These are phyloP conservation scores for Alternaria infectoria DNA, from an alignment of 2,329 filamentous ascomycete genomes.

Conservation along the genomic window DNA sequence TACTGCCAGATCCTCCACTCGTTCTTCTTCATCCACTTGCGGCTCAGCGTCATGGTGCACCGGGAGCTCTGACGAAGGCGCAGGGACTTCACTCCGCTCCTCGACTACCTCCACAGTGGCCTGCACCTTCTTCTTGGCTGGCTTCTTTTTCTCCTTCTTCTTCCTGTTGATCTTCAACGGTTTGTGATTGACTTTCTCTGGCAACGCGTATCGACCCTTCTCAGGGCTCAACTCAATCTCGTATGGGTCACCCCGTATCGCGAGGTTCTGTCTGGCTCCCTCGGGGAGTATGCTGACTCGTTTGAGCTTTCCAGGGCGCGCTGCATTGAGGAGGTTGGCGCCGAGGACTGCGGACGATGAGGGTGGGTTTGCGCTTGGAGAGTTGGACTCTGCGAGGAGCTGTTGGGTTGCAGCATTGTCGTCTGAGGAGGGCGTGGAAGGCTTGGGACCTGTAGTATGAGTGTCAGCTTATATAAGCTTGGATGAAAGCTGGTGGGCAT, in stretches of 20 bases:
- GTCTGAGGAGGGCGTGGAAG: slow-evolving; percentile 3
- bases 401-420: slow-evolving; percentile 31
- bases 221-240: slow-evolving; percentile 30
- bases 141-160: slow-evolving; percentile 1
- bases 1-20: not conserved
- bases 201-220: slow-evolving; percentile 15
- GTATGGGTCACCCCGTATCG: slow-evolving; percentile 20
- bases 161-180: slow-evolving; percentile 13
- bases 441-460: not conserved
- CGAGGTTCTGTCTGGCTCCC: slow-evolving; percentile 9
- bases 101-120: not conserved
- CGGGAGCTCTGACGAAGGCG: not conserved
- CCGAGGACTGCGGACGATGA: slow-evolving; percentile 21
- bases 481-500: not conserved
- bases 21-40: not conserved
- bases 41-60: not conserved
- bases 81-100: not conserved
- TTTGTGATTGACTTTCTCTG: slow-evolving; percentile 12
- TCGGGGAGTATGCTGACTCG: slow-evolving; percentile 16
- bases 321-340: slow-evolving; percentile 40
- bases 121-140: not conserved
- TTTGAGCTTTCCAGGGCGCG: slow-evolving; percentile 33
- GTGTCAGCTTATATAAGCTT: not conserved
- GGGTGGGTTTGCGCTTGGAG: slow-evolving; percentile 7
- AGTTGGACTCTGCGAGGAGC: slow-evolving; percentile 27